Conservation (phyloP, 164 flowering plant species). For the Nymphaea colorata region DNA sequence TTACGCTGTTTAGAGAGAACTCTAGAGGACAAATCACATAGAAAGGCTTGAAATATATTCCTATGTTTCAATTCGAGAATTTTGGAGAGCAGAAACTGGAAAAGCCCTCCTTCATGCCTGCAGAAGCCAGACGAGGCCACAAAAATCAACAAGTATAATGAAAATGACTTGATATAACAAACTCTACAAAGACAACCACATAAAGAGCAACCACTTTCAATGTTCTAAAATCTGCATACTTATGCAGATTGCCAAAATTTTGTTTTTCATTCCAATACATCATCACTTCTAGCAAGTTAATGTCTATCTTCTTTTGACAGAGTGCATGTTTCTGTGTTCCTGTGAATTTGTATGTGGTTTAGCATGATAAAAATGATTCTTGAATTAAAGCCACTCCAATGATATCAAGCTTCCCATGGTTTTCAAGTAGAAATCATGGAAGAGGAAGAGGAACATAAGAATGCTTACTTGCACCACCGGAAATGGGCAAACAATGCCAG, state of each 20-base stretch:
- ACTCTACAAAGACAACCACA: too few species aligned
- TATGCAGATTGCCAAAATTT: too few species aligned
- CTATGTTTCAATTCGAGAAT: conserved; percentile 18
- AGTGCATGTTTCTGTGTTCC: too few species aligned
- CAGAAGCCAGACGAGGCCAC: conserved; percentile 5
- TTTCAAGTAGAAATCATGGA: not conserved
- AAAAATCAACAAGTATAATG: too few species aligned
- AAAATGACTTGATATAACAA: too few species aligned
- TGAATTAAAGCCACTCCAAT: not conserved
- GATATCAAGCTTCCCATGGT: not conserved
- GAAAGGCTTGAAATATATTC: conserved; percentile 1
- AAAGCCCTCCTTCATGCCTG: conserved; percentile 89
- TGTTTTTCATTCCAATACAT: too few species aligned
- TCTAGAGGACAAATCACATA: conserved; percentile 16
- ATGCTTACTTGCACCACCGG: conserved; percentile 89
- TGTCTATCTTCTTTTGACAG: too few species aligned
- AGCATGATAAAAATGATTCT: too few species aligned
- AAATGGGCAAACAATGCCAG: conserved; percentile 60
- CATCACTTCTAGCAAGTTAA: too few species aligned
- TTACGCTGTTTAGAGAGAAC: conserved; percentile 53
- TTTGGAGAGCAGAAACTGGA: conserved; percentile 34
- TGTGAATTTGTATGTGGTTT: too few species aligned
- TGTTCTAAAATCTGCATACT: too few species aligned
- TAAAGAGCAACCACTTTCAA: too few species aligned
- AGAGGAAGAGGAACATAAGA: not conserved